phyloP scores from a whole-genome alignment of 1,139 yeast genomes.

The Eremothecium coryli region DNA sequence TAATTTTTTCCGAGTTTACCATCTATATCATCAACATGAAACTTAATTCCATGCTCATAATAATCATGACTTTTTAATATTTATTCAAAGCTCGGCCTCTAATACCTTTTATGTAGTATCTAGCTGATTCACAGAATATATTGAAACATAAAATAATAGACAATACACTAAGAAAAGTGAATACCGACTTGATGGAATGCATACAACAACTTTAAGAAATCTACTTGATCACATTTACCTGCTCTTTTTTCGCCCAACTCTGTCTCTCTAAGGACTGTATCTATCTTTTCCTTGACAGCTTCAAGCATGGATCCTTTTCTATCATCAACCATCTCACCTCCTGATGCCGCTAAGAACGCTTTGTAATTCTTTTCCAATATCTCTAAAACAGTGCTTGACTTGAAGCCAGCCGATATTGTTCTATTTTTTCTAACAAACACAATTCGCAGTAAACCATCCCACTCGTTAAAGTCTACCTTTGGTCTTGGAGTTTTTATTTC shows the following conservation, averaged over 20 bases:
- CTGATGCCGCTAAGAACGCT: constrained; percentile 57
- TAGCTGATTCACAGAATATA: too few relatives aligned
- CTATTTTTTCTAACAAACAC: constrained; percentile 90
- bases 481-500: constrained; percentile 92
- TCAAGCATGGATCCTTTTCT: constrained; percentile 42
- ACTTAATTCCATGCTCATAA: too few relatives aligned
- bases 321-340: constrained; percentile 33
- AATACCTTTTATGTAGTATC: too few relatives aligned
- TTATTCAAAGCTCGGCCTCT: too few relatives aligned
- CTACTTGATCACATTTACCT: constrained; percentile 90
- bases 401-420: constrained; percentile 89
- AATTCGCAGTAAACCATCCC: constrained; percentile 92
- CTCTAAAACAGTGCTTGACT: constrained; percentile 69
- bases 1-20: too few relatives aligned
- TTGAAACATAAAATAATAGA: too few relatives aligned
- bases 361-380: constrained; percentile 84
- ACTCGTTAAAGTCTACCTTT: constrained; percentile 80
- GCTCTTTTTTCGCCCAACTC: constrained; percentile 81
- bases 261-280: constrained; percentile 64
- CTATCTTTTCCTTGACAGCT: constrained; percentile 46
- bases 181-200: constrained; percentile 97
- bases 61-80: too few relatives aligned
- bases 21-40: too few relatives aligned
- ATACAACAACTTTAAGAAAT: constrained; percentile 73
- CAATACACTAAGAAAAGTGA: constrained; percentile 68